Percentiles rank a stretch among this genome's conserved stretches.
Evolutionary conservation across 2,329 filamentous ascomycete genomes (phyloP).

Genomic region (Aspergillus hortae): DNA sequence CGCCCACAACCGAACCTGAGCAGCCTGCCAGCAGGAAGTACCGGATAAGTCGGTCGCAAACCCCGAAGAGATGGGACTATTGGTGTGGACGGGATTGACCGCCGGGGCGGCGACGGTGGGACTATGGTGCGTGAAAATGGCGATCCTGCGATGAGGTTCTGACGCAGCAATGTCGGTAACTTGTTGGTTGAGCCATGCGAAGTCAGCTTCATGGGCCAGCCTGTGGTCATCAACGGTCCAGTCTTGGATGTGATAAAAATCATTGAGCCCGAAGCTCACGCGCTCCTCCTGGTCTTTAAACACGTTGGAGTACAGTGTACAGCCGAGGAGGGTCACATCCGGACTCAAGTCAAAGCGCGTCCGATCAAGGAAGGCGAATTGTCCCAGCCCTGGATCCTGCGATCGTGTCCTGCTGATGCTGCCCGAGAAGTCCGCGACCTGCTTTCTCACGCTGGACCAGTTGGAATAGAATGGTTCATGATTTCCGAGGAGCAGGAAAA

Average conservation of each 20-base stretch:
- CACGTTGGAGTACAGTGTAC: conserved; percentile 51
- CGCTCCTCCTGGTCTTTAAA: conserved; percentile 31
- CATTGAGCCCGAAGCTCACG: conserved; percentile 47
- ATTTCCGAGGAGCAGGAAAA: conserved; percentile 56
- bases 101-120: conserved; percentile 26
- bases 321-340: conserved; percentile 43
- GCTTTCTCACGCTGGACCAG: conserved; percentile 22
- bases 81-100: conserved; percentile 28
- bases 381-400: conserved; percentile 17
- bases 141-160: conserved; percentile 33
- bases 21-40: conserved; percentile 38
- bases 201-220: conserved; percentile 29
- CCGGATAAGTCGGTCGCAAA: conserved; percentile 43
- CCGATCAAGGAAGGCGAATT: conserved; percentile 42
- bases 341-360: conserved; percentile 36
- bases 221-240: conserved; percentile 34
- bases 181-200: conserved; percentile 39
- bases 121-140: conserved; percentile 40
- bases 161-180: conserved; percentile 24
- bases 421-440: conserved; percentile 22
- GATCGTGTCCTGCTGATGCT: conserved; percentile 13
- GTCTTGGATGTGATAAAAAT: conserved; percentile 49
- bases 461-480: conserved; percentile 51
- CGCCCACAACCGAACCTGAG: conserved; percentile 42
- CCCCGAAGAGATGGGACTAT: conserved; percentile 31